Base-by-base conservation (phyloP, 371 early-diverging fungal genomes). In the Mortierella sp. region DNA sequence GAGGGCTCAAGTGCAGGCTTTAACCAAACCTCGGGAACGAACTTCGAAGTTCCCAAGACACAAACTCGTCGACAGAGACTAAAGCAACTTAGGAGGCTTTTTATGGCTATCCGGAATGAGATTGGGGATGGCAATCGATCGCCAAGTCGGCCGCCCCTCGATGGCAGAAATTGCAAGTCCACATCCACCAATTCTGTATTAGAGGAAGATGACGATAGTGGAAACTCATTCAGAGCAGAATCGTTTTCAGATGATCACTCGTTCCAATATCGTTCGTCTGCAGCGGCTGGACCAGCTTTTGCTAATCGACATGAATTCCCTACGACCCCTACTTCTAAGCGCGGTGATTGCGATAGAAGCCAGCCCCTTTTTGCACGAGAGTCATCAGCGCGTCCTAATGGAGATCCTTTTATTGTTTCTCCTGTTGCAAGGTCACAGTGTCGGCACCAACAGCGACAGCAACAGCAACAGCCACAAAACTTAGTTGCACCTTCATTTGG, bases 101-200 rank as follows among this genome's bases (percentile, higher is more conserved):
- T 80, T 43, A 80, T 80, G 80, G 71, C 70, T 17, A 80, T 80
- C 19, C 80, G 68, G 10, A 51, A 23, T 35, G 80, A 80, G 58
- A 80, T 80, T 43, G 80, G 80, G 15, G 75, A 71, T 13, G 75
- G 75, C 0, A 45, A 53, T 0, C 55, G 59, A 40, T 62, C 70
- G 15, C 67, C 71, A 2, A 67, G 55, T 29, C 66, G 40, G n/a
- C 13, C 60, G 5, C 9, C 29, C 2, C 49, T 56, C 8, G 59
- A 57, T 10, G 51, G 35, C 5, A 37, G 28, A 15, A 47, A 42
- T 19, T 1, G 28, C 4, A 61, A 47, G 2, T 28, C 19, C 5
- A 17, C 37, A 5, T 56, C 63, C 15, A n/a, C 40, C 12, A n/a
- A 57, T 47, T 67, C 68, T 8, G 64, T 43, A 8, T 5, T n/a